A percentile compares a stretch with the other conserved stretches of the same genome.
Conservation (phyloP, 2,329 filamentous ascomycete species). For the Diaporthe batatas region DNA sequence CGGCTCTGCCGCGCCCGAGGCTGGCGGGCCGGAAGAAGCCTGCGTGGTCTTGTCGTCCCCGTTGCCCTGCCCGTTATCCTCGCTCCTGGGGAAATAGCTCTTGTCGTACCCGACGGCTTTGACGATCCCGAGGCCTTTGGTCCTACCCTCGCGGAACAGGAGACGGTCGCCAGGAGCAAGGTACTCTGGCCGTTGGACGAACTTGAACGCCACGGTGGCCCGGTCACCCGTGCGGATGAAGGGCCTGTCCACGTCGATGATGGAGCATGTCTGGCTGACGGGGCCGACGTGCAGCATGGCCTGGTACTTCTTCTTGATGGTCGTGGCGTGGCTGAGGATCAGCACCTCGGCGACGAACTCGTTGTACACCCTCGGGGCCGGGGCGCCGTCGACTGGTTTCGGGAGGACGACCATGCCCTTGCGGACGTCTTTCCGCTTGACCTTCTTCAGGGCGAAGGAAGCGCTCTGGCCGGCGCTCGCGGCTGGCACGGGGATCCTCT, state of each 20-base stretch:
- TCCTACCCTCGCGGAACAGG: slow-evolving; percentile 92
- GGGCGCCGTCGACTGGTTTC: slow-evolving; percentile 77
- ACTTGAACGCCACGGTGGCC: slow-evolving; percentile 94
- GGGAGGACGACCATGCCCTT: slow-evolving; percentile 98
- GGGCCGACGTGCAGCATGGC: slow-evolving; percentile 98
- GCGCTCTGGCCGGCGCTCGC: slow-evolving; percentile 93
- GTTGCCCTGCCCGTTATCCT: not conserved
- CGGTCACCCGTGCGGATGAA: slow-evolving; percentile 95
- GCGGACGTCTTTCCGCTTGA: slow-evolving; percentile 90
- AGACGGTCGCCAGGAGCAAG: slow-evolving; percentile 89
- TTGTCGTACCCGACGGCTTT: slow-evolving; percentile 91
- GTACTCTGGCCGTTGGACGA: slow-evolving; percentile 95
- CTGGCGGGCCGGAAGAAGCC: not conserved
- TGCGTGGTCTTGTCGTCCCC: slow-evolving; percentile 15
- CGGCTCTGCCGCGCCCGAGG: not conserved
- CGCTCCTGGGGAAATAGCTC: slow-evolving; percentile 46
- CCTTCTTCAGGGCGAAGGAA: slow-evolving; percentile 88
- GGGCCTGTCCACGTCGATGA: slow-evolving; percentile 97
- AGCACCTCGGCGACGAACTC: slow-evolving; percentile 90
- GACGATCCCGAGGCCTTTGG: slow-evolving; percentile 95
- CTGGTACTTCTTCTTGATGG: slow-evolving; percentile 96
- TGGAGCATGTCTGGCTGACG: slow-evolving; percentile 94
- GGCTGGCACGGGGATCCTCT: slow-evolving; percentile 88
- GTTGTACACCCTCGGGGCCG: slow-evolving; percentile 76
- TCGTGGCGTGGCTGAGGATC: slow-evolving; percentile 95